Conservation (phyloP, 2,329 filamentous ascomycete genomes). For the Curvularia sp. region DNA sequence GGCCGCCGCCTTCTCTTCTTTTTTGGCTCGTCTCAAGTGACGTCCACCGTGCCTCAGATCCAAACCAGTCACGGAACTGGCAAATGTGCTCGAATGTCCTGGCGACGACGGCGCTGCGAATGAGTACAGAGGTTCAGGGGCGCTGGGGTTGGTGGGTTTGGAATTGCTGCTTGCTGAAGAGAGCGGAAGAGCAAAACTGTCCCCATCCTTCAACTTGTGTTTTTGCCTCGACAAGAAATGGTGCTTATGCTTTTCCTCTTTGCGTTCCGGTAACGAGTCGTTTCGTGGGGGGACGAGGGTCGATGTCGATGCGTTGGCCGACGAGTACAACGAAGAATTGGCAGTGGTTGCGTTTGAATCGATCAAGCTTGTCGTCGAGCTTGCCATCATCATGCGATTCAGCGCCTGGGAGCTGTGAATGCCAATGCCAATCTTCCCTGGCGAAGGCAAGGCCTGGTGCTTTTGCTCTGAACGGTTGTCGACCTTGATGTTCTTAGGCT, state of each 20-base stretch:
- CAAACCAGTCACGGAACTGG: constrained; percentile 81
- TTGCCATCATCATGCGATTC: constrained; percentile 68
- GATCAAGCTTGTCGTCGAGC: constrained; percentile 72
- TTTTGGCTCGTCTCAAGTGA: constrained; percentile 76
- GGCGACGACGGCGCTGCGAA: constrained; percentile 78
- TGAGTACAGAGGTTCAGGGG: constrained; percentile 78
- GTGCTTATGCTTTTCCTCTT: constrained; percentile 77
- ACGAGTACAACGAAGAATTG: constrained; percentile 71
- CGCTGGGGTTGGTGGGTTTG: constrained; percentile 74
- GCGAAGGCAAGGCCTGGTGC: constrained; percentile 73
- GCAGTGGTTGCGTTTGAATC: constrained; percentile 65
- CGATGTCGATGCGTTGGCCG: constrained; percentile 77
- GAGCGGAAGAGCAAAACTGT: constrained; percentile 72
- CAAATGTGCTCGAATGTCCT: constrained; percentile 71
- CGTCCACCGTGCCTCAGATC: constrained; percentile 80
- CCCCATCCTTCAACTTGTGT: constrained; percentile 75
- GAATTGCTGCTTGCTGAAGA: constrained; percentile 81
- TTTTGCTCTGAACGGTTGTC: constrained; percentile 67
- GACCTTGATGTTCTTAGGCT: constrained; percentile 76
- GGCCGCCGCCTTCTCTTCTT: constrained; percentile 59
- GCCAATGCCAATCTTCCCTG: constrained; percentile 68
- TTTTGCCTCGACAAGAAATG: constrained; percentile 82
- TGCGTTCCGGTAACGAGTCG: constrained; percentile 60
- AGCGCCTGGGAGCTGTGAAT: constrained; percentile 69
- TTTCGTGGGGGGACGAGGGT: constrained; percentile 70